Base-by-base conservation (phyloP, 2,329 filamentous ascomycete species). In the Thelonectria rubi region DNA sequence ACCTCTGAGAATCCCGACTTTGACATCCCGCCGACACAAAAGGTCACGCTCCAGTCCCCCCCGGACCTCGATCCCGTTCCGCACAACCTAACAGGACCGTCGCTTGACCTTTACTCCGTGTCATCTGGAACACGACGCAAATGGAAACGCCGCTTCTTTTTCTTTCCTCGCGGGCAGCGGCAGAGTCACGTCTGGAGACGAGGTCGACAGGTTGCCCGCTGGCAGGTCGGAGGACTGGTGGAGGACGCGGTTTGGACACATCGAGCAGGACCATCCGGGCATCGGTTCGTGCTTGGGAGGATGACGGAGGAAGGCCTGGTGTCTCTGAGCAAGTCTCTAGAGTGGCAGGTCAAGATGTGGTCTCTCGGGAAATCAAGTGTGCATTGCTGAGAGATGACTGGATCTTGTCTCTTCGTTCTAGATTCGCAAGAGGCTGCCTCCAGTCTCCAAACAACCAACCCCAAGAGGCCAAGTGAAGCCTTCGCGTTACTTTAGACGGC, bases 341-440 rank as follows among this genome's bases (percentile, higher is more conserved):
- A 71, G 54, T 71, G 69, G 69, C 69, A 71, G 52, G 34, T 71
- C 1, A 65, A 65, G 45, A 69, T 69, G 66, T 71, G 69, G 69
- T 51, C 49, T 4, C 49, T 59, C 15, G 56, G 56, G 2, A 59
- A 21, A 17, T 32, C 49, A 3, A 24, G 2, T 12, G 56, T 59
- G 18, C 56, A 54, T 26, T 46, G 42, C 49, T n/a, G 30, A 59
- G 7, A 42, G 49, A 15, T 59, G 49, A 59, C 11, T 24, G 26
- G 6, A 30, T n/a, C n/a, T n/a, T n/a, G n/a, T n/a, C n/a, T n/a
- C n/a, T n/a, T n/a, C n/a, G n/a, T n/a, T n/a, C n/a, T n/a, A n/a
- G n/a, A n/a, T n/a, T n/a, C n/a, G n/a, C n/a, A n/a, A n/a, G n/a
- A n/a, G n/a, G n/a, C n/a, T n/a, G n/a, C n/a, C n/a, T n/a, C n/a